These are phyloP conservation scores for Rhizopus sp. DNA, from an alignment of 371 early-diverging fungal species.

Conservation along the genomic window DNA sequence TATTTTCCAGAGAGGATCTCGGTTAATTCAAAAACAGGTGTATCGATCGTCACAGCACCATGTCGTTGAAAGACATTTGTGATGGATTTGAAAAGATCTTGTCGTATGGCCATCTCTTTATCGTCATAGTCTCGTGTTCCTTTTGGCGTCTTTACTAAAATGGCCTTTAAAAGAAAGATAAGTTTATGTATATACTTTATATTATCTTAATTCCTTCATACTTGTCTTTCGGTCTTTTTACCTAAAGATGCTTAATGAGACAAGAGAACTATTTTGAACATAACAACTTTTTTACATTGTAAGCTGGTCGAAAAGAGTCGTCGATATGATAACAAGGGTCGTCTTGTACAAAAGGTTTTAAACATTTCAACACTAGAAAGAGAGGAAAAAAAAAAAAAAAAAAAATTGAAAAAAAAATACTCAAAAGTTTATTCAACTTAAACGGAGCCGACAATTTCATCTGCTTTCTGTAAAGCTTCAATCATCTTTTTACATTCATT, in stretches of 20 bases:
- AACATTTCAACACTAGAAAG: neutral
- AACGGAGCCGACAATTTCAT: constrained; percentile 79
- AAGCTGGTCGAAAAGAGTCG: neutral
- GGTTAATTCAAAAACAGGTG: constrained; percentile 95
- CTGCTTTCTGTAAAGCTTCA: constrained; percentile 92
- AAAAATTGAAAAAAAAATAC: constrained; percentile 2
- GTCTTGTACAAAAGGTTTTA: neutral
- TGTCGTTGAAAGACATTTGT: constrained; percentile 88
- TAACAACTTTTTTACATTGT: neutral
- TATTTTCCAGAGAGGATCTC: constrained; percentile 98
- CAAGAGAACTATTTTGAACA: neutral
- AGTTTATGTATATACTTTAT: neutral
- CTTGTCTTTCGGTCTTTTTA: neutral
- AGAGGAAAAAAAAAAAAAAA: neutral
- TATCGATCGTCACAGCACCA: constrained; percentile 99
- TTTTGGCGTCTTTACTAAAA: constrained; percentile 30
- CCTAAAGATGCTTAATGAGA: neutral
- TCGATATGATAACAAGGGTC: neutral
- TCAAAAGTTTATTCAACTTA: constrained; percentile 27
- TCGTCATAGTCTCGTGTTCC: constrained; percentile 97
- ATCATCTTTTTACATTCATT: constrained; percentile 98
- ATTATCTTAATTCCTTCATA: neutral
- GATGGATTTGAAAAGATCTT: constrained; percentile 86
- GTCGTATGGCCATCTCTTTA: constrained; percentile 93
- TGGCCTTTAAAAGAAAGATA: neutral